Percentiles rank a stretch among this genome's conserved stretches.
Evolutionary conservation across 202 grass and related monocot species (phyloP).

Genomic region (Musa balbisiana): DNA sequence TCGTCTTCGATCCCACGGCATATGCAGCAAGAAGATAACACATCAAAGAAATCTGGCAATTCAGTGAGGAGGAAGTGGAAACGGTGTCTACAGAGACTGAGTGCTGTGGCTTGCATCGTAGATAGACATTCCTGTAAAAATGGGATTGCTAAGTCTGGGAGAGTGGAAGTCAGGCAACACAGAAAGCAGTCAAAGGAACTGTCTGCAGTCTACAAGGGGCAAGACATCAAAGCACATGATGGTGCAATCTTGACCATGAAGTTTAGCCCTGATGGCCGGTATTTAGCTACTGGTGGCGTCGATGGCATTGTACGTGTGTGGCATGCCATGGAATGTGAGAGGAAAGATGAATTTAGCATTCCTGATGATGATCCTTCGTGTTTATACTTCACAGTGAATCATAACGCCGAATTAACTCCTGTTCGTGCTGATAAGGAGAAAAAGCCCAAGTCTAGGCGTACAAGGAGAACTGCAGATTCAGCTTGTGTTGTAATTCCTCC

Average conservation of each 20-base stretch:
- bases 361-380: slow-evolving; percentile 55
- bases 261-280: slow-evolving; percentile 38
- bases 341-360: slow-evolving; percentile 22
- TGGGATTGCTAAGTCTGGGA: slow-evolving; percentile 1
- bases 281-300: slow-evolving; percentile 38
- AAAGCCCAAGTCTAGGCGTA: slow-evolving; percentile 29
- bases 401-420: slow-evolving; percentile 42
- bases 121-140: slow-evolving; percentile 8
- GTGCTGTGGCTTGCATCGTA: slow-evolving; percentile 15
- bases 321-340: slow-evolving; percentile 24
- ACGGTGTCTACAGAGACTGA: slow-evolving; percentile 34
- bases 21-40: slow-evolving; percentile 41
- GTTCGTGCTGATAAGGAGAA: slow-evolving; percentile 33
- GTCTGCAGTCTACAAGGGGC: slow-evolving; percentile 39
- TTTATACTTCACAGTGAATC: slow-evolving; percentile 53
- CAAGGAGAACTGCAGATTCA: slow-evolving; percentile 47
- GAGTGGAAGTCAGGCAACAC: slow-evolving; percentile 19
- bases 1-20: slow-evolving; percentile 57
- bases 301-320: slow-evolving; percentile 43
- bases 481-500: slow-evolving; percentile 73
- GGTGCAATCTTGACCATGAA: slow-evolving; percentile 40
- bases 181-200: slow-evolving; percentile 28
- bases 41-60: slow-evolving; percentile 19
- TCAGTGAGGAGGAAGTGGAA: not conserved
- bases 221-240: slow-evolving; percentile 40